phyloP scores from a whole-genome alignment of 2,329 filamentous ascomycete genomes.

The Raffaelea arxii region DNA sequence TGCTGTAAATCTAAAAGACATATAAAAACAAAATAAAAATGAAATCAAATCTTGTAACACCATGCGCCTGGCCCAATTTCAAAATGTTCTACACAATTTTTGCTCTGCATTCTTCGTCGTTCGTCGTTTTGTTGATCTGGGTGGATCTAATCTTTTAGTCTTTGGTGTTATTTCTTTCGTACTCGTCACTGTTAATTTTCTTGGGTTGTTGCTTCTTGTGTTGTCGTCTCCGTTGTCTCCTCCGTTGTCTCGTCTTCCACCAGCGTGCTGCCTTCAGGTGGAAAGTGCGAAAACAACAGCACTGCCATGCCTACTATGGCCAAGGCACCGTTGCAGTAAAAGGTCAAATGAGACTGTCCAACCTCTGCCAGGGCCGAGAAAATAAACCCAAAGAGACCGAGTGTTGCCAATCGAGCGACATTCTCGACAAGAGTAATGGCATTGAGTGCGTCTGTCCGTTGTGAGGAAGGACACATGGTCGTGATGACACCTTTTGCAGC shows the following conservation, averaged over 20 bases:
- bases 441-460: conserved; percentile 56
- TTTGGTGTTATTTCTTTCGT: no score
- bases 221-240: no score
- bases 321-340: conserved; percentile 56
- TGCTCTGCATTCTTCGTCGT: background rate
- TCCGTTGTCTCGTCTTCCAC: conserved; percentile 12
- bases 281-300: conserved; percentile 32
- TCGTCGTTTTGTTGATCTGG: background rate
- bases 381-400: conserved; percentile 56
- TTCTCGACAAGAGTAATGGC: conserved; percentile 64
- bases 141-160: background rate
- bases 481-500: conserved; percentile 66
- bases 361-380: conserved; percentile 54
- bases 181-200: background rate
- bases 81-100: no score
- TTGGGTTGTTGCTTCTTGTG: background rate
- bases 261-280: conserved; percentile 25
- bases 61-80: no score
- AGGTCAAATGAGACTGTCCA: conserved; percentile 52
- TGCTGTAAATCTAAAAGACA: no score
- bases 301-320: conserved; percentile 36
- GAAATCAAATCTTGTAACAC: no score
- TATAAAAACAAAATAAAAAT: no score
- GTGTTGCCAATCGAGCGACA: conserved; percentile 52
- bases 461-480: conserved; percentile 53